These are phyloP conservation scores for Paramecium sexaurelia DNA, from an alignment of 73 alveolate genomes.

Conservation along the genomic window DNA sequence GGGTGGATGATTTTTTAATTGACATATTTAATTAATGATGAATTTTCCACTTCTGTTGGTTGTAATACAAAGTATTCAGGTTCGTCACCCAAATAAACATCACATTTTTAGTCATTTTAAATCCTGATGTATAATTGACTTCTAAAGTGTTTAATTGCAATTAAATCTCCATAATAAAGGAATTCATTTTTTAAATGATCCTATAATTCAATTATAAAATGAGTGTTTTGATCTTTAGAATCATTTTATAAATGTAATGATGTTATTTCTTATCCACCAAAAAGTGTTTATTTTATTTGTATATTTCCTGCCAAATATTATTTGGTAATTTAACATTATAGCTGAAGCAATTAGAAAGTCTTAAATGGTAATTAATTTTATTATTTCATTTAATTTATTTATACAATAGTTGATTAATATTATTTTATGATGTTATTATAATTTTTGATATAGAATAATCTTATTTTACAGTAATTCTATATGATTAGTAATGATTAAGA, in stretches of 20 bases:
- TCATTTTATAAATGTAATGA: not conserved
- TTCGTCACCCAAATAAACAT: not conserved
- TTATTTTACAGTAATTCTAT: not conserved
- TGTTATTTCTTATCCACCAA: not conserved
- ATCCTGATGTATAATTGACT: not conserved
- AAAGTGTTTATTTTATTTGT: not conserved
- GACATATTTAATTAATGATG: not conserved
- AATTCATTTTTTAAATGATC: not conserved
- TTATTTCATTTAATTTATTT: not conserved
- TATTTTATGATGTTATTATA: not conserved
- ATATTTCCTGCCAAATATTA: not conserved
- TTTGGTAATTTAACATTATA: not conserved
- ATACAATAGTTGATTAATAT: not conserved
- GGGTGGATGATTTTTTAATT: not conserved
- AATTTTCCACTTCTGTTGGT: not conserved
- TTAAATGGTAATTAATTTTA: not conserved
- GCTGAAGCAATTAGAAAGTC: not conserved
- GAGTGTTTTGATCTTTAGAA: not conserved
- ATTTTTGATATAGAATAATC: not conserved
- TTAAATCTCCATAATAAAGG: not conserved
- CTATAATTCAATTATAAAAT: not conserved
- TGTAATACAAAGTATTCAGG: not conserved
- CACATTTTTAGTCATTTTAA: not conserved
- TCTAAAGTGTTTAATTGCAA: not conserved
- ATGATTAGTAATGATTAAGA: not conserved